A percentile compares a stretch with the other conserved stretches of the same genome.
Conservation (phyloP, 1,284 basidiomycete species). For the Bondarzewia mesenterica region DNA sequence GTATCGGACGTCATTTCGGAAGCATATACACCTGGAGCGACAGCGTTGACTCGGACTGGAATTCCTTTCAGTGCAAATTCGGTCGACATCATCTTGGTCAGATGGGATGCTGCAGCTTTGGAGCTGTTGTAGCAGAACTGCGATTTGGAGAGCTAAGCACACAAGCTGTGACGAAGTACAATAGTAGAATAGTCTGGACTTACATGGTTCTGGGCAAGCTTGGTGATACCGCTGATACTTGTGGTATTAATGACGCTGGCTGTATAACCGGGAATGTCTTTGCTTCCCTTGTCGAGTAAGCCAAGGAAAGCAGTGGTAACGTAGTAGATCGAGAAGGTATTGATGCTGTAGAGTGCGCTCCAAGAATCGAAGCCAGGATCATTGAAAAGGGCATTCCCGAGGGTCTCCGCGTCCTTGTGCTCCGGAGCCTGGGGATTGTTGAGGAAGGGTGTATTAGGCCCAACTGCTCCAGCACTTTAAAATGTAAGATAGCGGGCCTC, state of each 20-base stretch:
- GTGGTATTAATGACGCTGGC: constrained; percentile 70
- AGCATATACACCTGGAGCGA: constrained; percentile 68
- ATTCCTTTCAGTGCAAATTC: constrained; percentile 64
- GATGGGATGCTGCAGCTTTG: constrained; percentile 68
- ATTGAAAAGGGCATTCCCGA: constrained; percentile 59
- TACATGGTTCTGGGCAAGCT: constrained; percentile 68
- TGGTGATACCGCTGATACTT: constrained; percentile 63
- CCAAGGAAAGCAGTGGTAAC: constrained; percentile 69
- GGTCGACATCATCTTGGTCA: constrained; percentile 68
- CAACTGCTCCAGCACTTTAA: constrained; percentile 61
- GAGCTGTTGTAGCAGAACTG: constrained; percentile 76
- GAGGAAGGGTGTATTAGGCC: constrained; percentile 54
- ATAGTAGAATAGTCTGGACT: constrained; percentile 23
- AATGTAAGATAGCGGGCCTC: neutral
- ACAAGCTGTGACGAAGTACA: neutral
- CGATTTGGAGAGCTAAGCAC: neutral
- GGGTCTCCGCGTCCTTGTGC: constrained; percentile 49
- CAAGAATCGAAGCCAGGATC: constrained; percentile 58
- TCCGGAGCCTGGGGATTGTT: constrained; percentile 47
- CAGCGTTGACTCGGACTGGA: constrained; percentile 61
- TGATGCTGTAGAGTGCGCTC: constrained; percentile 52
- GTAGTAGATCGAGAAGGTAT: constrained; percentile 68
- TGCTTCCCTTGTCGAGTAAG: constrained; percentile 61
- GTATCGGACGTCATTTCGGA: constrained; percentile 65
- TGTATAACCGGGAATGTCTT: constrained; percentile 45